These are phyloP conservation scores for Reticulascus tulasneorum DNA, from an alignment of 2,329 filamentous ascomycete species.

Conservation along the genomic window DNA sequence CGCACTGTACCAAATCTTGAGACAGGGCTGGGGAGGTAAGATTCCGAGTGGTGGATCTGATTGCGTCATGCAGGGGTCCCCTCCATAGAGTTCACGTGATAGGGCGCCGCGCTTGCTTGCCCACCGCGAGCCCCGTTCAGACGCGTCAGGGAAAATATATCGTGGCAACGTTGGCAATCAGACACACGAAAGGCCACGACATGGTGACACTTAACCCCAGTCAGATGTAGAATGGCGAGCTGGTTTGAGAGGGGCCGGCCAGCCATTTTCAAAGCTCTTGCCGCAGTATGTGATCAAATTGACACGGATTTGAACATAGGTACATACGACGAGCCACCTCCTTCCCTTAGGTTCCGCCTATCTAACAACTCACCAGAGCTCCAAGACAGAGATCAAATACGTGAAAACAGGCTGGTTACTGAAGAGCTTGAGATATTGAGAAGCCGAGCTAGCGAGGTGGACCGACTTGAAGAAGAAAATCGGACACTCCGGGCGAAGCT, in stretches of 20 bases:
- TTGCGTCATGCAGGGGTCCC: no score
- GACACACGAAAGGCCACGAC: not conserved
- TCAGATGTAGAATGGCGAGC: conserved; percentile 29
- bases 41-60: no score
- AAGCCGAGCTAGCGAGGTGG: conserved; percentile 24
- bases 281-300: conserved; percentile 34
- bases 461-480: conserved; percentile 39
- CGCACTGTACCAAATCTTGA: no score
- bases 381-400: conserved; percentile 13
- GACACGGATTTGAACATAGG: conserved; percentile 32
- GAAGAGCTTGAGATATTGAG: conserved; percentile 31
- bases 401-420: conserved; percentile 1
- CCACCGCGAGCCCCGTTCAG: no score
- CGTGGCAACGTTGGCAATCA: no score
- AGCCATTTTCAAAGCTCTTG: conserved; percentile 35
- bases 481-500: conserved; percentile 34
- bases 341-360: no score
- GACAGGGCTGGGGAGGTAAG: no score
- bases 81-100: no score
- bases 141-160: no score
- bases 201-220: not conserved
- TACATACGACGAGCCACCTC: conserved; percentile 23
- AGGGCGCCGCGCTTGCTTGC: no score
- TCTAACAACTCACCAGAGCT: conserved; percentile 25
- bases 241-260: conserved; percentile 36